Evolutionary conservation across 2,329 filamentous ascomycete genomes (phyloP), one percentile per base, ranked within the genome.

Genomic region (Alternaria sp.): DNA sequence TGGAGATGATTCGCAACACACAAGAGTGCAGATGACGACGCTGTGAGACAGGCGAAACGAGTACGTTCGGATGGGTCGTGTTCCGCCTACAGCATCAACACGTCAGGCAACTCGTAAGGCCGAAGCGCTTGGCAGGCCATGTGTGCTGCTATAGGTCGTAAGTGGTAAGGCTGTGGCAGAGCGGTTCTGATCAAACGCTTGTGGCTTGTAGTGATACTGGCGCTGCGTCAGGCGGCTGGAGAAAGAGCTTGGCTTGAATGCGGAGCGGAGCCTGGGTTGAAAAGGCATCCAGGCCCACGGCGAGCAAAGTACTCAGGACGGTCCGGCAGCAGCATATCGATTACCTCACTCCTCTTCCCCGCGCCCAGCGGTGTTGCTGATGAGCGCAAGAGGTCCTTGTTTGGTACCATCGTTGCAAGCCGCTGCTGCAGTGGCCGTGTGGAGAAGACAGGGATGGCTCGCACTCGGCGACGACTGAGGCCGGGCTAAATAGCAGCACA

Each of bases 11-110:
- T 65, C 66, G 67, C 72, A 70, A 68, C 69, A 72, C 28, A 63
- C 66, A 60, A 61, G 61, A 17, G 55, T 60, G 57, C 62, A 57
- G 45, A 57, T 67, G 70, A 73, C 70, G 74, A 69, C 57, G 73
- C 70, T 62, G 71, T 78, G 75, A 76, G 76, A 78, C 74, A 68
- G 63, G 61, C 75, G 72, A 78, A 77, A 79, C 75, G 68, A 72
- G 60, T 67, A 59, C 49, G 58, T 56, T 71, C 77, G 77, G 77
- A 73, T 74, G 43, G 51, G 61, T 52, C 46, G 66, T 67, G 67
- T 74, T 76, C 77, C 77, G 77, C 66, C 49, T 57, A 65, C 59
- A 73, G 77, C 74, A 77, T 78, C 72, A 75, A 68, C 68, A 70
- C 63, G 70, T 69, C 61, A 67, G 69, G 68, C 66, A 55, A 52